phyloP scores from a whole-genome alignment of 140 eudicot genomes.

The Cichorium intybus region DNA sequence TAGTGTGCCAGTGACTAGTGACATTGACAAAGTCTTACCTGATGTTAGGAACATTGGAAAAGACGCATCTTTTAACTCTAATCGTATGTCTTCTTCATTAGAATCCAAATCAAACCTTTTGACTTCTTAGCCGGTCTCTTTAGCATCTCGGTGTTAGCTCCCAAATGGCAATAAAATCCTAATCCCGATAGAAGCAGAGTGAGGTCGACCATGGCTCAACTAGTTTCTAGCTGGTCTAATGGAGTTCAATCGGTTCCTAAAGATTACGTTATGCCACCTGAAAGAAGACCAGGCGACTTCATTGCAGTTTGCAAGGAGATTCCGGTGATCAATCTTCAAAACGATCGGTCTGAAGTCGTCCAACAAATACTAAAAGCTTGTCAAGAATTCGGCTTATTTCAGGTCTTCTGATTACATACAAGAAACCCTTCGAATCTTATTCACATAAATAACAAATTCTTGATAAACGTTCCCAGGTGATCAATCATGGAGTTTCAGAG shows the following conservation, averaged over 20 bases:
- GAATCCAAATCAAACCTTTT: not conserved
- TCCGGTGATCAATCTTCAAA: constrained; percentile 50
- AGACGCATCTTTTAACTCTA: constrained; percentile 2
- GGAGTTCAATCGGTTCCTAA: constrained; percentile 44
- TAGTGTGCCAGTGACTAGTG: not conserved
- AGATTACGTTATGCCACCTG: constrained; percentile 59
- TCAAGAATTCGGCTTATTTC: constrained; percentile 65
- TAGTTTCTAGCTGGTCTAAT: constrained; percentile 47
- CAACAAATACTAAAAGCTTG: constrained; percentile 48
- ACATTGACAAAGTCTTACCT: not conserved
- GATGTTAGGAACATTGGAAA: not conserved
- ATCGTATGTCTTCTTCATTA: not conserved
- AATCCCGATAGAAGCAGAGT: not conserved
- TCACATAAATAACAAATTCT: not conserved
- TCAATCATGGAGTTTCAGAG: constrained; percentile 53
- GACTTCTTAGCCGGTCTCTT: not conserved
- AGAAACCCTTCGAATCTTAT: not conserved
- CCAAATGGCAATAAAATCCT: not conserved
- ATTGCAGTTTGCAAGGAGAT: constrained; percentile 35
- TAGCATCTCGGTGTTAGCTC: not conserved
- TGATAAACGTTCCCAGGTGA: constrained; percentile 36
- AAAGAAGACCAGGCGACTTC: constrained; percentile 42
- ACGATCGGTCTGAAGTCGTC: constrained; percentile 20
- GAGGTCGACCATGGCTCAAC: constrained; percentile 26
- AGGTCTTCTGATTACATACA: constrained; percentile 30